phyloP scores from a whole-genome alignment of 2,329 filamentous ascomycete species.

The Paecilomyces sp. region DNA sequence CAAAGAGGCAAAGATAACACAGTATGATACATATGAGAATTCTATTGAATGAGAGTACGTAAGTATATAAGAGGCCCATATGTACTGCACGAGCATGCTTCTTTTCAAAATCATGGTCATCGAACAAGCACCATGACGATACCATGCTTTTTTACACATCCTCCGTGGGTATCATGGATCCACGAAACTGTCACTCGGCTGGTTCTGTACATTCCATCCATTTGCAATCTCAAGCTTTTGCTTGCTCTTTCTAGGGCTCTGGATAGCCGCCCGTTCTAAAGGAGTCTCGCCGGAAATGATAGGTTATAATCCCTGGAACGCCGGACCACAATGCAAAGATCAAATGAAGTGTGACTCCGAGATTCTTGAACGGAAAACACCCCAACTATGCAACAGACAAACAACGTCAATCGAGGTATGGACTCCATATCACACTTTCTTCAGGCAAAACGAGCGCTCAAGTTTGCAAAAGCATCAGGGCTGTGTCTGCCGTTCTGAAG shows the following conservation, averaged over 20 bases:
- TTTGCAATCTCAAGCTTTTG: not conserved
- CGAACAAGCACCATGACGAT: not conserved
- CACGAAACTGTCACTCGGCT: not conserved
- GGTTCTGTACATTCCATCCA: not conserved
- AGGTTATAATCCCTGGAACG: not conserved
- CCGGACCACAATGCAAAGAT: conserved; percentile 1
- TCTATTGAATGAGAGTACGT: not conserved
- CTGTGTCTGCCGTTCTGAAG: conserved; percentile 43
- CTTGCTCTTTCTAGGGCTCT: not conserved
- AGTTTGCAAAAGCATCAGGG: conserved; percentile 44
- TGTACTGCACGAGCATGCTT: not conserved
- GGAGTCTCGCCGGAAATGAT: not conserved
- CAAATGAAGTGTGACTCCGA: not conserved
- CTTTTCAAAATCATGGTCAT: not conserved
- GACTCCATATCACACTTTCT: not conserved
- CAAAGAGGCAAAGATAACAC: not conserved
- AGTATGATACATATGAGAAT: not conserved
- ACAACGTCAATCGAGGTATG: not conserved
- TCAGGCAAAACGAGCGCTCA: conserved; percentile 38
- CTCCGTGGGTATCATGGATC: not conserved
- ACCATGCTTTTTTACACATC: not conserved
- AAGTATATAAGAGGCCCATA: not conserved
- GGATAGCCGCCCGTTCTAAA: not conserved
- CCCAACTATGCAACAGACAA: not conserved
- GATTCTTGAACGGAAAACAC: not conserved